Evolutionary conservation across 768 basidiomycete species (phyloP).

Genomic region (Lactarius hatsudake): DNA sequence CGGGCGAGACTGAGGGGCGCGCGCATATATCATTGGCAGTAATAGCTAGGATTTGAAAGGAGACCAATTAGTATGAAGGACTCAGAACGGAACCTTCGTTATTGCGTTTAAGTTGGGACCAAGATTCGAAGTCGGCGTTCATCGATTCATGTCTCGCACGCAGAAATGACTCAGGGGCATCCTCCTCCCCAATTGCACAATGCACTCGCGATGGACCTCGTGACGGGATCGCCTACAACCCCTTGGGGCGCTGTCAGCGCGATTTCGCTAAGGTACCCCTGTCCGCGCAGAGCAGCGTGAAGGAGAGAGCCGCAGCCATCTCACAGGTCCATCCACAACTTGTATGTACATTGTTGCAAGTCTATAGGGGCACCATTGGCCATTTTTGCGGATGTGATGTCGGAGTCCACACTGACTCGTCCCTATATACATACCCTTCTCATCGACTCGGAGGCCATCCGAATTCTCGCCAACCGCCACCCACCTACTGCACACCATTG

Average conservation of each 20-base stretch:
- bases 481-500: neutral
- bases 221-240: neutral
- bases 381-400: neutral
- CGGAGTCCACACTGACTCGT: conserved; percentile 4
- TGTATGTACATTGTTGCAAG: neutral
- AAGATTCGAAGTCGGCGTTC: neutral
- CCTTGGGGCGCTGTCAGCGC: neutral
- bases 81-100: neutral
- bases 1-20: no score
- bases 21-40: no score
- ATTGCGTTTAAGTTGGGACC: neutral
- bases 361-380: neutral
- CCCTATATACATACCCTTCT: neutral
- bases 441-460: neutral
- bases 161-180: neutral
- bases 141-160: neutral
- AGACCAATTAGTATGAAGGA: neutral
- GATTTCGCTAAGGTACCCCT: neutral
- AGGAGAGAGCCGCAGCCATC: neutral
- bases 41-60: no score
- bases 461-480: neutral
- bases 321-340: neutral
- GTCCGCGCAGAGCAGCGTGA: neutral
- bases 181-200: neutral
- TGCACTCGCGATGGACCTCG: neutral